Evolutionary conservation across 345 rosid species (phyloP).

Genomic region (Eucalyptus cloeziana): DNA sequence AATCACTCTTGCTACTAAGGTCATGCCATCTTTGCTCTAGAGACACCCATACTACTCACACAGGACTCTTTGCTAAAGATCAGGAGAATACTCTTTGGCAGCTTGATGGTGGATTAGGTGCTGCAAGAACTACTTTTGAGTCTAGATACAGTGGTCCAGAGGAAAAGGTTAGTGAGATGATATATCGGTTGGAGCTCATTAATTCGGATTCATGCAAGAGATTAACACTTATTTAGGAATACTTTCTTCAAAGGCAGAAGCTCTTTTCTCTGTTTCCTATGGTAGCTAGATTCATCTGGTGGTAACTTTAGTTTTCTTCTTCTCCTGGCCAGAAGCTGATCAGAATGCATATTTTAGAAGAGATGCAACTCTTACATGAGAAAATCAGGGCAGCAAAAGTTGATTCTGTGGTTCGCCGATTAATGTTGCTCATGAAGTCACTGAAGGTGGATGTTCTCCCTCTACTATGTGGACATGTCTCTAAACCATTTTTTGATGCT

Average conservation of each 20-base stretch:
- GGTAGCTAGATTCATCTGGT: neutral
- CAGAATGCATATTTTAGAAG: slow-evolving; percentile 10
- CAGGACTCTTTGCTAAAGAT: neutral
- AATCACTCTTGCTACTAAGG: neutral
- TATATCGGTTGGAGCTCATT: neutral
- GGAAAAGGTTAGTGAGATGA: slow-evolving; percentile 17
- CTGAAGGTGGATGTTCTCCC: slow-evolving; percentile 21
- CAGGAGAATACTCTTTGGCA: neutral
- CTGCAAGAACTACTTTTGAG: slow-evolving; percentile 13
- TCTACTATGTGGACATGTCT: neutral
- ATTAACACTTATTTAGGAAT: neutral
- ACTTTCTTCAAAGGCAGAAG: neutral
- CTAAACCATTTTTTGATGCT: neutral
- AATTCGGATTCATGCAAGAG: neutral
- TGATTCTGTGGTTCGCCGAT: slow-evolving; percentile 18
- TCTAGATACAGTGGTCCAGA: slow-evolving; percentile 11
- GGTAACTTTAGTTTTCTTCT: neutral
- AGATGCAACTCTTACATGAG: slow-evolving; percentile 25
- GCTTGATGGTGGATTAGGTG: slow-evolving; percentile 10
- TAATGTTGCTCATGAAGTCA: slow-evolving; percentile 28
- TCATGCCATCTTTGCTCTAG: neutral
- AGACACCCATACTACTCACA: neutral
- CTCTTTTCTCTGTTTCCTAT: neutral
- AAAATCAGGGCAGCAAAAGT: slow-evolving; percentile 14
- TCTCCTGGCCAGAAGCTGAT: slow-evolving; percentile 21